These are phyloP conservation scores for Aspergillus ochraceus DNA, from an alignment of 2,329 filamentous ascomycete species.

Conservation along the genomic window DNA sequence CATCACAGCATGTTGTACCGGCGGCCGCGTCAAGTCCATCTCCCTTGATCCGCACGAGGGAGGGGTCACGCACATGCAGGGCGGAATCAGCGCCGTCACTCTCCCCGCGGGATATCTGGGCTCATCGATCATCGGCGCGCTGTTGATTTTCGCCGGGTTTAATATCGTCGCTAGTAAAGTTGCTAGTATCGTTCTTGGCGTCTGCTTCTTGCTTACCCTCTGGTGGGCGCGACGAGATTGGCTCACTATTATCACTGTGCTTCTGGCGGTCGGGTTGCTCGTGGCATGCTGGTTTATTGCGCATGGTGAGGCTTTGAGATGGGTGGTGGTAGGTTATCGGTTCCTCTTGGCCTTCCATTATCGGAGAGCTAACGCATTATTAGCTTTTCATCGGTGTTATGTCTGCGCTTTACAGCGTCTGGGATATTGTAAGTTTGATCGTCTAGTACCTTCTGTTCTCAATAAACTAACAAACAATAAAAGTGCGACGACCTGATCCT, in stretches of 20 bases:
- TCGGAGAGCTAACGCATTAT: background rate
- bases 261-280: conserved; percentile 69
- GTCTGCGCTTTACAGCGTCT: conserved; percentile 76
- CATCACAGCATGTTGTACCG: conserved; percentile 69
- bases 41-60: conserved; percentile 74
- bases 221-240: conserved; percentile 81
- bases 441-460: conserved; percentile 6
- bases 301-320: conserved; percentile 71
- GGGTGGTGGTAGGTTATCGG: conserved; percentile 66
- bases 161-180: conserved; percentile 78
- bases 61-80: conserved; percentile 75
- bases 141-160: conserved; percentile 78
- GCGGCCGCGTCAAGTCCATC: conserved; percentile 72
- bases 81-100: conserved; percentile 68
- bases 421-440: conserved; percentile 65
- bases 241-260: conserved; percentile 70
- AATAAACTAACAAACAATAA: background rate
- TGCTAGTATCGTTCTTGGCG: conserved; percentile 70
- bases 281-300: conserved; percentile 78
- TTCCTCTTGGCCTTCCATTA: conserved; percentile 9
- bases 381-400: conserved; percentile 79
- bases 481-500: conserved; percentile 77
- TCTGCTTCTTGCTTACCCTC: conserved; percentile 74
- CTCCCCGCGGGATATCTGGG: conserved; percentile 77
- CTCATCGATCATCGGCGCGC: conserved; percentile 71